Base-by-base conservation (phyloP, 305 asterid species). In the Ilex paraguariensis region DNA sequence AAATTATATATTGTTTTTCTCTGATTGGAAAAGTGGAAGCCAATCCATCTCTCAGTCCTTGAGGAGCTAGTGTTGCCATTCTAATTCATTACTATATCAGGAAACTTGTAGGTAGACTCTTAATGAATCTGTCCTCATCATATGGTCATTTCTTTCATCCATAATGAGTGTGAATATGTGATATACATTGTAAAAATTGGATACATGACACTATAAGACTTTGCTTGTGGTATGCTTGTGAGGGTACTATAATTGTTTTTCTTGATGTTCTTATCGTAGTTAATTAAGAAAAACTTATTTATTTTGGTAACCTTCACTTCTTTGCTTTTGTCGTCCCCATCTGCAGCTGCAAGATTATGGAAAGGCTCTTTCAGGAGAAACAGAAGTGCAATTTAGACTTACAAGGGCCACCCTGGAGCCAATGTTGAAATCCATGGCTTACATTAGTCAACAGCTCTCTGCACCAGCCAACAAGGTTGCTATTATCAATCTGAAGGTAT, bases 361-460 rank as follows among this genome's bases (percentile, higher is more conserved):
- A 56, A 87, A 78, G 80, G 75, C 75, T 64, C 84, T 82, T 56
- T 70, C 84, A 56, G 89, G 87, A 67, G 93, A 87, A 81, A 70
- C 85, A 42, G 87, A 81, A 67, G 91, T 87, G 71, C 85, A 89
- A 64, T 84, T 87, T 83, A 76, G 87, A 69, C 86, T 89, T 69
- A 81, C 91, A 69, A 79, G 81, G 77, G 76, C 69, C 72, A 83
- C 93, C 6, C 75, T 89, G 69, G 90, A 86, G 82, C 91, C 96
- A 55, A 86, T 89, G 96, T 68, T 89, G 77, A 86, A 75, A 75
- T 89, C 96, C 74, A 84, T 89, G 96, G 70, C 86, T 54, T 75
- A 75, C 81, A 86, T 86, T 67, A 89, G 83, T 66, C 87, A 84
- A 69, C 93, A 89, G 69, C 93, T 89, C 57, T 83, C 82, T 56